phyloP scores from a whole-genome alignment of 2,329 filamentous ascomycete genomes.

The Fusarium tricinctum region DNA sequence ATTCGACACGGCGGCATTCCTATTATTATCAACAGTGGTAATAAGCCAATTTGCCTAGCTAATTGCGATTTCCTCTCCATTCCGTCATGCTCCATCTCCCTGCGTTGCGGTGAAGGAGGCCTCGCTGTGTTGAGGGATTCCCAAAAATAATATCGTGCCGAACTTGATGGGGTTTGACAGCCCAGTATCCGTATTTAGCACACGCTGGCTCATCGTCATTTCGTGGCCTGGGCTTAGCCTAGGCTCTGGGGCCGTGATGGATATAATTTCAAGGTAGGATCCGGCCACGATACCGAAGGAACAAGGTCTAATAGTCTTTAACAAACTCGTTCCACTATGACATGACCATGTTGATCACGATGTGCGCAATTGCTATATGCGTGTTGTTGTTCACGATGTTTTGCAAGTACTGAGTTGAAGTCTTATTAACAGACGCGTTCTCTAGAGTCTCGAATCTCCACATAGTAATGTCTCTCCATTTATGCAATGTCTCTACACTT shows the following conservation, averaged over 20 bases:
- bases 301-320: conserved; percentile 18
- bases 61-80: conserved; percentile 44
- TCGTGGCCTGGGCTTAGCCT: conserved; percentile 27
- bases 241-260: conserved; percentile 15
- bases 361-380: neutral
- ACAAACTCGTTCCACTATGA: conserved; percentile 14
- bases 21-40: conserved; percentile 36
- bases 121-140: conserved; percentile 27
- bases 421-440: conserved; percentile 3
- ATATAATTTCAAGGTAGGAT: conserved; percentile 35
- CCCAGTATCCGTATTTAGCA: conserved; percentile 32
- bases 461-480: conserved; percentile 8
- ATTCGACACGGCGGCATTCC: conserved; percentile 35
- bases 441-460: conserved; percentile 7
- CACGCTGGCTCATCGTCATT: conserved; percentile 38
- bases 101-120: conserved; percentile 39
- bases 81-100: conserved; percentile 37
- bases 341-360: conserved; percentile 21
- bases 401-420: neutral
- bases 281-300: conserved; percentile 32
- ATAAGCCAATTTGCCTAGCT: conserved; percentile 46
- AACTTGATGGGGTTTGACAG: conserved; percentile 16
- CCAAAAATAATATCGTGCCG: conserved; percentile 14
- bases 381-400: conserved; percentile 2
- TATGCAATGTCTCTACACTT: conserved; percentile 12